A percentile compares a stretch with the other conserved stretches of the same genome.
Conservation (phyloP, 73 alveolate genomes). For the Tetrahymena thermophila region DNA sequence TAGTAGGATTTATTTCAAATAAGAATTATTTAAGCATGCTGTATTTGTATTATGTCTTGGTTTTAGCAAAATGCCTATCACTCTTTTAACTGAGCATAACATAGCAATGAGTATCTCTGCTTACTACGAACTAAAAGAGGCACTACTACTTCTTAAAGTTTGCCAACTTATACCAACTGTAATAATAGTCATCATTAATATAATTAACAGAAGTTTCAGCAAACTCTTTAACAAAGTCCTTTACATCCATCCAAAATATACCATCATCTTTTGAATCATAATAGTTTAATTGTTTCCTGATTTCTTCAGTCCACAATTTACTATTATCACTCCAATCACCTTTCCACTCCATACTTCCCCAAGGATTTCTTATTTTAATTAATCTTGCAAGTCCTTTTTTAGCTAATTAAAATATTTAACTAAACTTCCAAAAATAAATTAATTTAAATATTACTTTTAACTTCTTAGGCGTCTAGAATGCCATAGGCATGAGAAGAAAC, state of each 20-base stretch:
- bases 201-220: constrained; percentile 15
- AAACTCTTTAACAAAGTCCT: constrained; percentile 63
- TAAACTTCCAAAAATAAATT: background rate
- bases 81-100: background rate
- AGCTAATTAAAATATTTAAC: background rate
- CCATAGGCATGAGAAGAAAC: constrained; percentile 78
- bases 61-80: background rate
- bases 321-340: constrained; percentile 93
- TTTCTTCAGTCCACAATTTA: constrained; percentile 81
- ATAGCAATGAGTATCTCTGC: background rate
- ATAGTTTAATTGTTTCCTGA: constrained; percentile 54
- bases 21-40: background rate
- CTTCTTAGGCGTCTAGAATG: constrained; percentile 49
- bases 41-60: background rate
- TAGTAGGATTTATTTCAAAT: background rate
- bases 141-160: background rate
- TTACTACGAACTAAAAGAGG: background rate
- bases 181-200: background rate
- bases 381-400: constrained; percentile 54
- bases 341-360: constrained; percentile 92
- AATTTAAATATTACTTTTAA: background rate
- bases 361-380: constrained; percentile 89
- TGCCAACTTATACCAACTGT: background rate
- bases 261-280: constrained; percentile 68
- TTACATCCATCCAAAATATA: constrained; percentile 75